phyloP scores from a whole-genome alignment of 164 flowering plant genomes.

The Sextonia rubra region DNA sequence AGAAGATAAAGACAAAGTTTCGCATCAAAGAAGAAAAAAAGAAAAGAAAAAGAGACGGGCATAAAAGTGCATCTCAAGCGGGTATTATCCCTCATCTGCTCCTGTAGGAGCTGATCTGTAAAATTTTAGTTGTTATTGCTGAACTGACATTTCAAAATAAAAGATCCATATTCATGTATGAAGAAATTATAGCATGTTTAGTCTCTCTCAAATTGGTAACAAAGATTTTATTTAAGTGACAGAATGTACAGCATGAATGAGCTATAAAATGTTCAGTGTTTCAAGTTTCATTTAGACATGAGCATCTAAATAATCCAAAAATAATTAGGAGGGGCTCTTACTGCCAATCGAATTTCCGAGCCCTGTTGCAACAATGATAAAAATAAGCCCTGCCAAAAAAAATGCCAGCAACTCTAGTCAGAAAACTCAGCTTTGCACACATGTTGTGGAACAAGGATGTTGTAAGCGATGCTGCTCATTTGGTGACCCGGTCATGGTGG shows the following conservation, averaged over 20 bases:
- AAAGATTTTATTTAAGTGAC: background rate
- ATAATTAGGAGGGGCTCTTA: constrained; percentile 23
- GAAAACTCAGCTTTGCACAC: background rate
- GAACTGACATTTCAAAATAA: too few species aligned
- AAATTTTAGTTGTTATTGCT: too few species aligned
- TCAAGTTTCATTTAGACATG: background rate
- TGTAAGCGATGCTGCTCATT: background rate
- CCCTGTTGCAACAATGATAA: constrained; percentile 71
- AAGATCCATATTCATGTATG: too few species aligned
- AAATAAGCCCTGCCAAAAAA: constrained; percentile 62
- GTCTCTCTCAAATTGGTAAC: too few species aligned
- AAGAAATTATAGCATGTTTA: too few species aligned
- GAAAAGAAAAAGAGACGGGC: too few species aligned
- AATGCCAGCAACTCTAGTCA: background rate
- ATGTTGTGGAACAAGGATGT: background rate
- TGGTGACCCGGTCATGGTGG: background rate
- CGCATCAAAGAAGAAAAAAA: too few species aligned
- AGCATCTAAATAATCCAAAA: background rate
- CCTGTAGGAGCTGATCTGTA: too few species aligned
- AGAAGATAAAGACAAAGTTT: too few species aligned
- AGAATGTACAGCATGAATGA: background rate
- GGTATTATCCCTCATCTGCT: too few species aligned
- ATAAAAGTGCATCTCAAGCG: too few species aligned
- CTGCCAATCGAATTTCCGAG: constrained; percentile 80
- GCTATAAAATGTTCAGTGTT: background rate